These are phyloP conservation scores for Tinospora cordifolia DNA, from an alignment of 164 flowering plant species.

Conservation along the genomic window DNA sequence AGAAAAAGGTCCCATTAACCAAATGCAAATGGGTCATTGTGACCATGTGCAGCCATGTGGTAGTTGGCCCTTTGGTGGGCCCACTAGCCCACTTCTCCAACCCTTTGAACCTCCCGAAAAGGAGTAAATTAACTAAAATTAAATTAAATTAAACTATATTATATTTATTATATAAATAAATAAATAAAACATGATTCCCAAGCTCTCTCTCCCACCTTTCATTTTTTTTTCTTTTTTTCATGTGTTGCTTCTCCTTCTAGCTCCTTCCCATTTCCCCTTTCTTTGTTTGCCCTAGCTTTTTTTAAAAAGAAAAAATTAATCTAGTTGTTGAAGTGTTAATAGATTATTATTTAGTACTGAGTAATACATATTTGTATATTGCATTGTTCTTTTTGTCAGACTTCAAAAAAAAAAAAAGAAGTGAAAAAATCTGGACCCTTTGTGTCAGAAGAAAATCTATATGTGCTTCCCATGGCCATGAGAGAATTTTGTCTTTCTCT, in stretches of 20 bases:
- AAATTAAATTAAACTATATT: neutral
- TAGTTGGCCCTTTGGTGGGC: constrained; percentile 44
- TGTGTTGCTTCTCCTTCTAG: no score
- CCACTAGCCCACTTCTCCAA: constrained; percentile 44
- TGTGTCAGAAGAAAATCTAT: constrained; percentile 45
- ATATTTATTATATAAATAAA: no score
- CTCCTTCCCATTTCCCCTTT: constrained; percentile 2
- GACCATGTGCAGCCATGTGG: constrained; percentile 88
- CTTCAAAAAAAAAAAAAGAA: constrained; percentile 9
- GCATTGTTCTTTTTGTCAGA: constrained; percentile 23
- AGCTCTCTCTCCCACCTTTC: constrained; percentile 22
- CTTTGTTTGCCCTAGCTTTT: neutral
- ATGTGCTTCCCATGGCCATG: neutral
- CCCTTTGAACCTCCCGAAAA: constrained; percentile 8
- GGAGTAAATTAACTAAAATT: neutral
- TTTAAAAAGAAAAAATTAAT: no score
- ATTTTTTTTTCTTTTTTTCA: no score
- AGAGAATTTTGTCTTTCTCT: constrained; percentile 4
- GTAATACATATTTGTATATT: constrained; percentile 19
- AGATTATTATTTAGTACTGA: no score
- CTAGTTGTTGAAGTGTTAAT: neutral
- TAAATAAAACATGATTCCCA: constrained; percentile 22
- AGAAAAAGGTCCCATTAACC: constrained; percentile 22
- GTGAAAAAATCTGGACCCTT: constrained; percentile 27
- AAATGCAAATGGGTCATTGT: constrained; percentile 53